These are phyloP conservation scores for Ilex asprella DNA, from an alignment of 257 asterid genomes.

Conservation along the genomic window DNA sequence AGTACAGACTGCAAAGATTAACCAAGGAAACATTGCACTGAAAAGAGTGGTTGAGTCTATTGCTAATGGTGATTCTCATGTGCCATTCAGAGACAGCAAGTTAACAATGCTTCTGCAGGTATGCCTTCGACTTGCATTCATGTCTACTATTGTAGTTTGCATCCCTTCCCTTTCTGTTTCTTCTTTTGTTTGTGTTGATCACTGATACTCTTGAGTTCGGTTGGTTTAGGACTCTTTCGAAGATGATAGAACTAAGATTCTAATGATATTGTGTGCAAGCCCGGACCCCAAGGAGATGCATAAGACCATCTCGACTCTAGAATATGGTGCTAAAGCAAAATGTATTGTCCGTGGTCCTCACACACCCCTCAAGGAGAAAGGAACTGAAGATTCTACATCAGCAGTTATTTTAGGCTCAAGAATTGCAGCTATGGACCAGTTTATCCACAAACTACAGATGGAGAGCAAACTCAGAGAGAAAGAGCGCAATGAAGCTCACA, in stretches of 20 bases:
- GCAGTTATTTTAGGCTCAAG: conserved; percentile 66
- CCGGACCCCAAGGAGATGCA: conserved; percentile 93
- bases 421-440: conserved; percentile 77
- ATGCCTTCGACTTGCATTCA: background rate
- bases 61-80: conserved; percentile 95
- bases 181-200: background rate
- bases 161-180: background rate
- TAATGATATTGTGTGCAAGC: conserved; percentile 92
- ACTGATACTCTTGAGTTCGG: conserved; percentile 7
- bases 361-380: conserved; percentile 66
- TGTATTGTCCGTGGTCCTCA: conserved; percentile 84
- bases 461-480: conserved; percentile 68
- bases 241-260: conserved; percentile 83
- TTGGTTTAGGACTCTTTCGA: conserved; percentile 79
- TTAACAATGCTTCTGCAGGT: conserved; percentile 99
- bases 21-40: conserved; percentile 84
- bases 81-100: conserved; percentile 97
- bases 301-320: conserved; percentile 85
- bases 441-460: conserved; percentile 61
- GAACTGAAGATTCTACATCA: conserved; percentile 66
- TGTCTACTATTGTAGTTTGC: background rate
- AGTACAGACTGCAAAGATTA: conserved; percentile 83
- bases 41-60: conserved; percentile 95
- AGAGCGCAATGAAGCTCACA: conserved; percentile 58
- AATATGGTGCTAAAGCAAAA: conserved; percentile 94